Evolutionary conservation across 2,329 filamentous ascomycete genomes (phyloP).

Genomic region (Diplodia sapinea): DNA sequence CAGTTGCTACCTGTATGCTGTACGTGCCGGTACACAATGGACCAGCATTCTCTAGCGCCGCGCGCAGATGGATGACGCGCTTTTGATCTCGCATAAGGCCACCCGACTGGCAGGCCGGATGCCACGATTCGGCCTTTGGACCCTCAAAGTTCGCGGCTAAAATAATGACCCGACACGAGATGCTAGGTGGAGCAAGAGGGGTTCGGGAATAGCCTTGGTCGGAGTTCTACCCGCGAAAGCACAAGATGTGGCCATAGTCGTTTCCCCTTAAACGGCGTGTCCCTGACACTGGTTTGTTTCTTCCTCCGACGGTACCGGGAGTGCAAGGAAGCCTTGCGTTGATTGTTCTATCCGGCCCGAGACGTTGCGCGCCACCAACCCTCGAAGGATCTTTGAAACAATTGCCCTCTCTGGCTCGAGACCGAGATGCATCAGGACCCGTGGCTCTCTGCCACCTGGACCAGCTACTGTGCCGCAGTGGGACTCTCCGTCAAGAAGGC

Average conservation of each 20-base stretch:
- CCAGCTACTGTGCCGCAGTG: neutral
- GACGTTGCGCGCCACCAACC: neutral
- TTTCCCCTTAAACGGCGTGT: neutral
- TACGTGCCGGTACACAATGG: constrained; percentile 1
- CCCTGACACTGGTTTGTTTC: neutral
- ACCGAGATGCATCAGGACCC: constrained; percentile 4
- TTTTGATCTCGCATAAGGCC: neutral
- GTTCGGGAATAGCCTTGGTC: constrained; percentile 4
- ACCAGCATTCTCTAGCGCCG: constrained; percentile 6
- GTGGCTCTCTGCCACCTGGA: constrained; percentile 2
- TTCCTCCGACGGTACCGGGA: neutral
- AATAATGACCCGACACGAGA: neutral
- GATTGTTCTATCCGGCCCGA: neutral
- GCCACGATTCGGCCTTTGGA: neutral
- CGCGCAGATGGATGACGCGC: neutral
- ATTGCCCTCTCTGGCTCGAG: neutral
- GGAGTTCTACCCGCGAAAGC: constrained; percentile 14
- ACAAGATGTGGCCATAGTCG: constrained; percentile 3
- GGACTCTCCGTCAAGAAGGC: neutral
- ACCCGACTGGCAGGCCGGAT: constrained; percentile 6
- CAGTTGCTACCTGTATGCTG: neutral
- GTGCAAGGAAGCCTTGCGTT: constrained; percentile 15
- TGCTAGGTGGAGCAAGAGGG: neutral
- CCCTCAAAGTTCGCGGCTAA: constrained; percentile 3
- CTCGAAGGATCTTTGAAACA: neutral